Evolutionary conservation across 306 rosid species (phyloP).

Genomic region (Casuarina glauca): DNA sequence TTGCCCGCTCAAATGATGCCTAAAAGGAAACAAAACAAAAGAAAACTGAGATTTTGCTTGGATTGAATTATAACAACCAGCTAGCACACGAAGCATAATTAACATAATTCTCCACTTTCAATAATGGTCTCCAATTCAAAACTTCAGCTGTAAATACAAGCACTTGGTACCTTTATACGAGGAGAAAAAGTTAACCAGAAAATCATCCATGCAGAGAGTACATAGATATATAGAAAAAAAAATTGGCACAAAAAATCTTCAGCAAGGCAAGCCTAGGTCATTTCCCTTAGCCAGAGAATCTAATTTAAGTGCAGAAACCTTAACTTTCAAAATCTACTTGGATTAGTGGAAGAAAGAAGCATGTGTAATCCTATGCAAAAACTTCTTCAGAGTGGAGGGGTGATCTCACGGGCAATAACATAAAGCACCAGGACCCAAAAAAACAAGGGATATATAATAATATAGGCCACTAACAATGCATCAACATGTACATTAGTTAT

Average conservation of each 20-base stretch:
- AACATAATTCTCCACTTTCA: background rate
- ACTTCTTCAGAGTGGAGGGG: background rate
- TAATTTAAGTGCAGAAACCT: background rate
- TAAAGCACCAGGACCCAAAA: too few relatives aligned
- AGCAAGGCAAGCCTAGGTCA: background rate
- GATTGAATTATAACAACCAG: background rate
- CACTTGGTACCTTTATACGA: background rate
- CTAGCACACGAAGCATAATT: background rate
- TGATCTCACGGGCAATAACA: background rate
- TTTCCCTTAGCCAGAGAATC: background rate
- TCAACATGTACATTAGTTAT: background rate
- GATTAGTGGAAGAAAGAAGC: background rate
- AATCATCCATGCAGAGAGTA: background rate
- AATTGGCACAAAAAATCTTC: background rate
- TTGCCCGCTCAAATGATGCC: slow-evolving; percentile 63
- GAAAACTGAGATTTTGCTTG: background rate
- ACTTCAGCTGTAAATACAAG: background rate
- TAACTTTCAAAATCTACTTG: background rate
- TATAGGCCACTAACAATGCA: too few relatives aligned
- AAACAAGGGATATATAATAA: too few relatives aligned
- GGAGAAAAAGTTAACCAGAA: background rate
- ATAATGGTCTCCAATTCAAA: background rate
- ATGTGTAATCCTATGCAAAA: background rate
- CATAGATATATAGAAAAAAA: background rate
- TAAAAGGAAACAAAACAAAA: slow-evolving; percentile 13